Evolutionary conservation across 1,284 basidiomycete species (phyloP).

Genomic region (Pseudozyma hubeiensis): DNA sequence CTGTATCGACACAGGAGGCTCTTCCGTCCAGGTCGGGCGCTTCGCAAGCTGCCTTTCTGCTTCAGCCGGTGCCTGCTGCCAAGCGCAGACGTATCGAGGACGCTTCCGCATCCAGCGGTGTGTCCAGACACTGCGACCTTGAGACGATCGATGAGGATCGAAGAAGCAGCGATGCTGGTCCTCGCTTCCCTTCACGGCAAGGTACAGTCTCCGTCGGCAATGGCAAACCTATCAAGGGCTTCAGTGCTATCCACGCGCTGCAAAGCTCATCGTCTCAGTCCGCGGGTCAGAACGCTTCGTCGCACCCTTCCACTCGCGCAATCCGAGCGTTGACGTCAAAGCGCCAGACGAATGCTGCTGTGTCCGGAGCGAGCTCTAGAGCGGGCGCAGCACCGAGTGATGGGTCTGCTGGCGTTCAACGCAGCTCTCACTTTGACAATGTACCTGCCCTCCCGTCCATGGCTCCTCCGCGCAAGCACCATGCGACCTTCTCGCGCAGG

Average conservation of each 20-base stretch:
- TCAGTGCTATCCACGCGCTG: not conserved
- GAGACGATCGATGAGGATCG: constrained; percentile 9
- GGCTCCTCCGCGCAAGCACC: constrained; percentile 25
- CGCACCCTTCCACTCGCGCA: not conserved
- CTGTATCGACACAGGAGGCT: not conserved
- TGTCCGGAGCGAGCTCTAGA: not conserved
- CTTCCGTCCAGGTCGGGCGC: not conserved
- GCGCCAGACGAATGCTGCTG: constrained; percentile 1
- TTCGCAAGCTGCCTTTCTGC: constrained; percentile 18
- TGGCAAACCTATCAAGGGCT: not conserved
- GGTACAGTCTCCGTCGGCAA: not conserved
- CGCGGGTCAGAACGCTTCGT: not conserved
- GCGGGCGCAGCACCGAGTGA: not conserved
- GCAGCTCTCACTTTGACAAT: not conserved
- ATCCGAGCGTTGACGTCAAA: constrained; percentile 7
- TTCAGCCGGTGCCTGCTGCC: constrained; percentile 28
- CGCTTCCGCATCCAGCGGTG: not conserved
- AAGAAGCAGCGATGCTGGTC: constrained; percentile 27
- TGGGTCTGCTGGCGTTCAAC: not conserved
- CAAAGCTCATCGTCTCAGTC: not conserved
- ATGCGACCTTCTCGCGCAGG: constrained; percentile 10
- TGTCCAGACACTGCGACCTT: not conserved
- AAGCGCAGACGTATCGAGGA: constrained; percentile 40
- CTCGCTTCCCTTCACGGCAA: not conserved
- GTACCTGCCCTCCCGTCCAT: constrained; percentile 9